A percentile compares a stretch with the other conserved stretches of the same genome.
Conservation (phyloP, 192 early-diverging fungal species). For the Jimgerdemannia flammicorona region DNA sequence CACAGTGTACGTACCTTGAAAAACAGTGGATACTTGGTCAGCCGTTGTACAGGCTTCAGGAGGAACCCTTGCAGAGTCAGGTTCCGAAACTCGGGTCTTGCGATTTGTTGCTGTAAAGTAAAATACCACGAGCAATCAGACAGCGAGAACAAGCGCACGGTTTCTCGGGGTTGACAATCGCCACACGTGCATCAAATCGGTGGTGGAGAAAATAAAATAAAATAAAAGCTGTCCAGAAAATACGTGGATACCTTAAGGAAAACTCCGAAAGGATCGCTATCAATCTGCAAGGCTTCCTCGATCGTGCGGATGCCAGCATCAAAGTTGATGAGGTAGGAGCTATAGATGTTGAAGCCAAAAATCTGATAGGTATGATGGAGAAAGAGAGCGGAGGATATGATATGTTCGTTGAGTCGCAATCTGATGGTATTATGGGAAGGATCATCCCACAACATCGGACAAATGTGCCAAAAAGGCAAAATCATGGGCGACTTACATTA, state of each 20-base stretch:
- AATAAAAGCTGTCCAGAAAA: slow-evolving; percentile 1
- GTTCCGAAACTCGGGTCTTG: slow-evolving; percentile 29
- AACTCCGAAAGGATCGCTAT: slow-evolving; percentile 9
- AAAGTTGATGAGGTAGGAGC: slow-evolving; percentile 14
- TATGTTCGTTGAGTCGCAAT: no score
- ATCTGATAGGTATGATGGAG: neutral
- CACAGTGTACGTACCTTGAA: slow-evolving; percentile 29
- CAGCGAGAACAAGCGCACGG: no score
- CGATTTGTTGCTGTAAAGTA: slow-evolving; percentile 4
- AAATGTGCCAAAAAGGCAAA: no score
- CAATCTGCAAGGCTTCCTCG: neutral
- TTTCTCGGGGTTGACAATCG: no score
- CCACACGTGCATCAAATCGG: no score
- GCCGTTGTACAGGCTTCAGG: slow-evolving; percentile 40
- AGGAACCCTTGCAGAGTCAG: slow-evolving; percentile 40
- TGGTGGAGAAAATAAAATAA: no score
- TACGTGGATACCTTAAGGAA: slow-evolving; percentile 4
- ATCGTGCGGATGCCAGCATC: slow-evolving; percentile 7
- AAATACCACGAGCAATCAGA: no score
- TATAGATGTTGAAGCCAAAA: neutral
- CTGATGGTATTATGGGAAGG: no score
- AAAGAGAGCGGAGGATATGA: no score
- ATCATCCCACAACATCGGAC: no score
- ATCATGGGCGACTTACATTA: no score
- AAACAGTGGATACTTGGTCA: slow-evolving; percentile 45